These are phyloP conservation scores for Chlamydomonas sp. DNA, from an alignment of 139 green algal species.

Conservation along the genomic window DNA sequence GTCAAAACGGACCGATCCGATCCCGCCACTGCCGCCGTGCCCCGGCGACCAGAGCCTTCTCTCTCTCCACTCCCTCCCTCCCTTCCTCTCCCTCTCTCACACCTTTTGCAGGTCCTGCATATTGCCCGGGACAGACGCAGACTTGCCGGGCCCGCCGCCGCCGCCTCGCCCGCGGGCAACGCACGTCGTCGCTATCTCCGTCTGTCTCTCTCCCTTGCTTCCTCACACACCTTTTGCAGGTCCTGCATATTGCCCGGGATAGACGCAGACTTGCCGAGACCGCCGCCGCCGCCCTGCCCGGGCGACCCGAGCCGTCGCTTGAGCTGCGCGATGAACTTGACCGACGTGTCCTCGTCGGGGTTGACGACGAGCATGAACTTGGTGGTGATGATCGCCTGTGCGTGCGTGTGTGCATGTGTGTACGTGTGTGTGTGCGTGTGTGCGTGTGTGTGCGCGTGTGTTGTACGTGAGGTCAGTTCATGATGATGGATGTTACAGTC, in stretches of 20 bases:
- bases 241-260: too few species aligned
- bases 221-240: constrained; percentile 16
- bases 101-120: constrained; percentile 21
- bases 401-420: too few species aligned
- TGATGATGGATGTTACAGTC: too few species aligned
- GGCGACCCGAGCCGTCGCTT: constrained; percentile 15
- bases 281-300: background rate
- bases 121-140: too few species aligned
- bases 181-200: background rate
- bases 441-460: too few species aligned
- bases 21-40: too few species aligned
- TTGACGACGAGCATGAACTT: constrained; percentile 48
- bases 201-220: background rate
- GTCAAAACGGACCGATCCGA: too few species aligned
- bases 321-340: constrained; percentile 39
- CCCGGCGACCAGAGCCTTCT: too few species aligned
- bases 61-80: background rate
- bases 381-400: constrained; percentile 10
- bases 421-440: background rate
- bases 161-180: too few species aligned
- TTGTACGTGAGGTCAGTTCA: too few species aligned
- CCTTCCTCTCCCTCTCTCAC: background rate
- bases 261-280: constrained; percentile 1
- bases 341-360: constrained; percentile 25
- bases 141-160: too few species aligned